These are phyloP conservation scores for Metschnikowia picachoensis DNA, from an alignment of 805 yeast genomes.

Conservation along the genomic window DNA sequence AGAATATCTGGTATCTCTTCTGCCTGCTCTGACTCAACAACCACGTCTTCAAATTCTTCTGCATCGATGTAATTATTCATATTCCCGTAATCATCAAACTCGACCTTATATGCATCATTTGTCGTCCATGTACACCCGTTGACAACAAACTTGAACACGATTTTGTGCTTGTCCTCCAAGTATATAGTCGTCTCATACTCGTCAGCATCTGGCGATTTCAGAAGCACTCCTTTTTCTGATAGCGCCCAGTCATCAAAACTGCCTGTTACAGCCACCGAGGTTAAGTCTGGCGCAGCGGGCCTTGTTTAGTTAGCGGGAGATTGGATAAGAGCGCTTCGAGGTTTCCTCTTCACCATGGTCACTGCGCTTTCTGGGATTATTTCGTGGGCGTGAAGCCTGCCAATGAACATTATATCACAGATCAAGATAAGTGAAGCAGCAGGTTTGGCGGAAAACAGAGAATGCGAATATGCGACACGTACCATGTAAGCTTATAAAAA, in stretches of 20 bases:
- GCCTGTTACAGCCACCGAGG: slow-evolving; percentile 36
- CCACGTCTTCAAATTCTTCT: slow-evolving; percentile 19
- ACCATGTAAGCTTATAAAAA: slow-evolving; percentile 9
- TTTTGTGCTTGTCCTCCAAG: slow-evolving; percentile 20
- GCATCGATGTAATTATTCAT: slow-evolving; percentile 32
- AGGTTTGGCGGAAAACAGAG: too few relatives aligned
- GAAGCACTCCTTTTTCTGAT: slow-evolving; percentile 16
- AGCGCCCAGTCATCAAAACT: slow-evolving; percentile 39
- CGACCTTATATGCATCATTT: slow-evolving; percentile 21
- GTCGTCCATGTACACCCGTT: slow-evolving; percentile 33
- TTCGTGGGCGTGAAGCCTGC: too few relatives aligned
- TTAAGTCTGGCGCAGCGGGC: slow-evolving; percentile 15
- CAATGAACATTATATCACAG: too few relatives aligned
- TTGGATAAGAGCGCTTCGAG: too few relatives aligned
- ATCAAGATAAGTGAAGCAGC: too few relatives aligned
- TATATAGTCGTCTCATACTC: slow-evolving; percentile 22
- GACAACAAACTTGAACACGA: slow-evolving; percentile 37
- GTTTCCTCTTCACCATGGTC: too few relatives aligned
- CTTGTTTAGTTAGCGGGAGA: slow-evolving; percentile 11
- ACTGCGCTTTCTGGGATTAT: too few relatives aligned
- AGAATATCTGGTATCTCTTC: too few relatives aligned
- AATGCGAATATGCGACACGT: background rate
- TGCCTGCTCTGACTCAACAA: too few relatives aligned
- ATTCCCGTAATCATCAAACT: slow-evolving; percentile 33
- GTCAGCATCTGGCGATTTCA: slow-evolving; percentile 10